These are phyloP conservation scores for Quercus wislizeni DNA, from an alignment of 306 rosid species.

Conservation along the genomic window DNA sequence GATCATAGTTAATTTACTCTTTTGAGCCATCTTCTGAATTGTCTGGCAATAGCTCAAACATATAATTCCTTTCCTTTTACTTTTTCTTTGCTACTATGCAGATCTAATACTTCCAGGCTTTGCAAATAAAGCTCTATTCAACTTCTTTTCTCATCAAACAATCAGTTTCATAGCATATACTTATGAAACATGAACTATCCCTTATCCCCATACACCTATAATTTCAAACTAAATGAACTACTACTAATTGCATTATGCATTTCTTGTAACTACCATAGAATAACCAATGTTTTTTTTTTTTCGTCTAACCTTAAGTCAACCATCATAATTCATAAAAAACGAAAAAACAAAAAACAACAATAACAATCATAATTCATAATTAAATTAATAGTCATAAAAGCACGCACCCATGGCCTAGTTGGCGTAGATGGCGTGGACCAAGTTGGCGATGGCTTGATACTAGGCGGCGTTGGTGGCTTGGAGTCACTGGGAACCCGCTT, in stretches of 20 bases:
- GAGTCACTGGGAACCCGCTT: slow-evolving; percentile 29
- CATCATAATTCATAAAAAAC: neutral
- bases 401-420: slow-evolving; percentile 43
- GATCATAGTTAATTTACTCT: neutral
- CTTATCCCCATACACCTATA: neutral
- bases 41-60: neutral
- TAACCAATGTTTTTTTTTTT: no score
- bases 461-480: slow-evolving; percentile 31
- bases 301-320: no score
- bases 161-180: neutral
- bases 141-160: neutral
- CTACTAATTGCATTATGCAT: neutral
- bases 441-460: slow-evolving; percentile 29
- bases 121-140: neutral
- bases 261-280: no score
- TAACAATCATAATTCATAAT: neutral
- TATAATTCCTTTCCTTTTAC: neutral
- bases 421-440: slow-evolving; percentile 32
- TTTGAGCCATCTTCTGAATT: neutral
- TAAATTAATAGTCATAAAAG: slow-evolving; percentile 5
- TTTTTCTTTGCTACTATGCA: neutral
- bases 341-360: neutral
- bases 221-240: neutral
- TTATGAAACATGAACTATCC: neutral
- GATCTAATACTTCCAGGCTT: neutral